A percentile compares a stretch with the other conserved stretches of the same genome.
Evolutionary conservation across 225 moss, liverwort and hornwort genomes (phyloP).

Genomic region (Polytrichum formosum): DNA sequence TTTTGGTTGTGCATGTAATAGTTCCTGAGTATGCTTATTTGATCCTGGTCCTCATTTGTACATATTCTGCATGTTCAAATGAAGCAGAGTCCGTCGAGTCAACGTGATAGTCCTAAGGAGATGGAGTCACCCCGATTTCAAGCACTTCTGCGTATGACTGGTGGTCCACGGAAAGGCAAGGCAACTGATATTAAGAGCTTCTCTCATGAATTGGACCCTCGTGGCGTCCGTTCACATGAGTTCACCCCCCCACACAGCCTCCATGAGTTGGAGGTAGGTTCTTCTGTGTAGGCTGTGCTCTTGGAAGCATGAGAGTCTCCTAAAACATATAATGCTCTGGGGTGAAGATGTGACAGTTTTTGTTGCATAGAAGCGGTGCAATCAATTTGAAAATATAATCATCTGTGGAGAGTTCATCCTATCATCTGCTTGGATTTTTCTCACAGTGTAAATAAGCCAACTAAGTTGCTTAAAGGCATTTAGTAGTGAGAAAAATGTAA

Average conservation of each 20-base stretch:
- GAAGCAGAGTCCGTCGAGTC: slow-evolving; percentile 59
- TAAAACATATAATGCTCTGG: too few relatives aligned
- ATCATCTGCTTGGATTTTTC: too few relatives aligned
- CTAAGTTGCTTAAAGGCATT: too few relatives aligned
- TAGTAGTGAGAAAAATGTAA: too few relatives aligned
- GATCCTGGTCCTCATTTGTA: too few relatives aligned
- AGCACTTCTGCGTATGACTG: slow-evolving; percentile 63
- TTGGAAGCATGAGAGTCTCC: background rate
- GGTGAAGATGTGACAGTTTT: too few relatives aligned
- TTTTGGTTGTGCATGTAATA: too few relatives aligned
- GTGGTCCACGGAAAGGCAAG: slow-evolving; percentile 49
- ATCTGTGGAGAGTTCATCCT: too few relatives aligned
- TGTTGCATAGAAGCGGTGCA: too few relatives aligned
- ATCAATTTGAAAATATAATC: too few relatives aligned
- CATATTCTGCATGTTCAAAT: background rate
- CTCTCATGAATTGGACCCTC: slow-evolving; percentile 10
- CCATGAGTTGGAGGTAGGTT: slow-evolving; percentile 55
- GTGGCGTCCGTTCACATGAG: slow-evolving; percentile 49
- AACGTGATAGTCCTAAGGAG: slow-evolving; percentile 66
- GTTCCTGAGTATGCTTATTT: too few relatives aligned
- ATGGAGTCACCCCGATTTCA: slow-evolving; percentile 64
- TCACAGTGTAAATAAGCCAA: too few relatives aligned
- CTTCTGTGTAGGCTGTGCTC: background rate
- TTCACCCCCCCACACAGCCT: slow-evolving; percentile 49
- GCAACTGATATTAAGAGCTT: slow-evolving; percentile 55